phyloP scores from a whole-genome alignment of 2,329 filamentous ascomycete genomes.

The Pseudogymnoascus verrucosus region DNA sequence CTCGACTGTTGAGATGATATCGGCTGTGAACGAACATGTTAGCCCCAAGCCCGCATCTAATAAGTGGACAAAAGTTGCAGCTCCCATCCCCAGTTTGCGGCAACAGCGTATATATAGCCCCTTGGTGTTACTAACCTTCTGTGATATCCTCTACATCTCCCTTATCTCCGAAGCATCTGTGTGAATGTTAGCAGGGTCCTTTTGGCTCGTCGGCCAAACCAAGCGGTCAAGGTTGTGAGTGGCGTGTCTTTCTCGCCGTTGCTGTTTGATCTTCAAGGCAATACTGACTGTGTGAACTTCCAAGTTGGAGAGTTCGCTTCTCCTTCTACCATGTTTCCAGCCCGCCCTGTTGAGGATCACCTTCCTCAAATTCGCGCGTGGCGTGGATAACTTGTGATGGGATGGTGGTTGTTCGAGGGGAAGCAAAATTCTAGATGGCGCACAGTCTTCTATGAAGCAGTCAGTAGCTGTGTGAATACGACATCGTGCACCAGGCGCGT shows the following conservation, averaged over 20 bases:
- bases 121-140: slow-evolving; percentile 25
- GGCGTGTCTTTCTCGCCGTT: background rate
- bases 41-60: slow-evolving; percentile 12
- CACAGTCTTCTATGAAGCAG: background rate
- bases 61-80: slow-evolving; percentile 18
- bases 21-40: slow-evolving; percentile 45
- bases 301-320: slow-evolving; percentile 91
- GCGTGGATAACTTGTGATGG: slow-evolving; percentile 2
- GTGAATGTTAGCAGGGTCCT: slow-evolving; percentile 20
- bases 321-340: slow-evolving; percentile 80
- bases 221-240: background rate
- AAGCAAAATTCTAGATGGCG: slow-evolving; percentile 4
- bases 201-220: background rate
- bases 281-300: slow-evolving; percentile 86
- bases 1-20: slow-evolving; percentile 87
- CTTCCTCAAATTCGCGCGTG: slow-evolving; percentile 17
- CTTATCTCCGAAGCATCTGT: slow-evolving; percentile 98
- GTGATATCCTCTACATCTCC: slow-evolving; percentile 77
- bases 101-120: background rate
- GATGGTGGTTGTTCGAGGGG: background rate
- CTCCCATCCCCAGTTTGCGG: background rate
- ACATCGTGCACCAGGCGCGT: background rate
- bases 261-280: background rate
- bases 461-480: slow-evolving; percentile 3
- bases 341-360: slow-evolving; percentile 24